Evolutionary conservation across 345 rosid genomes (phyloP), one percentile per base, ranked within the genome.

Genomic region (Euphorbia lathyris): DNA sequence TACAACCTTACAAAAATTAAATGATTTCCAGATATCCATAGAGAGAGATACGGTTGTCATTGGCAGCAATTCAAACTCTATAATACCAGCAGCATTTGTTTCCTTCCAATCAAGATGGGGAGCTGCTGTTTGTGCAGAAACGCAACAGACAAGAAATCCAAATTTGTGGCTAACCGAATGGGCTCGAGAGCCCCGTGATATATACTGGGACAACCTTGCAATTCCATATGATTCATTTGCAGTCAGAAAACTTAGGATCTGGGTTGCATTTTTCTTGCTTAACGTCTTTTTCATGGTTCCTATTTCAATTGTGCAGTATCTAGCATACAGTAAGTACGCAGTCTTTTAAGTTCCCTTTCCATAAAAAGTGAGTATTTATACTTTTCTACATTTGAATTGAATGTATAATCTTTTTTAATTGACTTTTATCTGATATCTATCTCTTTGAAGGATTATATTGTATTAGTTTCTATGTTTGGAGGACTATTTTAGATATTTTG

Each of bases 251-350:
- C 92, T 94, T 26, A 69, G 88, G 0, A 48, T 86, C 25, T 88
- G 82, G 14, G 85, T 88, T 0, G 87, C 90, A 3, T 90, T 86
- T 82, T 94, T 94, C 86, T 90, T 91, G 70, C 96, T 94, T 27
- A 87, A 97, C 58, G 90, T 94, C 85, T 94, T 90, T 80, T 94
- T 94, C 91, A 87, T 94, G 93, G 88, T 94, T 65, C 98, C 98
- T 12, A 94, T 94, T 43, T 90, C 96, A 5, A 72, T 88, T 8
- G 97, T 94, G 9, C 98, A 94, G 65, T 88, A 97, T 63, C 89
- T 94, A 1, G 98, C 98, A 47, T 91, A 91, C 63, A 89, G 91
- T 0, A 97, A 88, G 66, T 94, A 87, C 52, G n/a, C n/a, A n/a
- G n/a, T n/a, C n/a, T n/a, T n/a, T n/a, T n/a, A n/a, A n/a, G n/a